Evolutionary conservation across 306 rosid species (phyloP), one percentile per base, ranked within the genome.

Genomic region (Lotus japonicus): DNA sequence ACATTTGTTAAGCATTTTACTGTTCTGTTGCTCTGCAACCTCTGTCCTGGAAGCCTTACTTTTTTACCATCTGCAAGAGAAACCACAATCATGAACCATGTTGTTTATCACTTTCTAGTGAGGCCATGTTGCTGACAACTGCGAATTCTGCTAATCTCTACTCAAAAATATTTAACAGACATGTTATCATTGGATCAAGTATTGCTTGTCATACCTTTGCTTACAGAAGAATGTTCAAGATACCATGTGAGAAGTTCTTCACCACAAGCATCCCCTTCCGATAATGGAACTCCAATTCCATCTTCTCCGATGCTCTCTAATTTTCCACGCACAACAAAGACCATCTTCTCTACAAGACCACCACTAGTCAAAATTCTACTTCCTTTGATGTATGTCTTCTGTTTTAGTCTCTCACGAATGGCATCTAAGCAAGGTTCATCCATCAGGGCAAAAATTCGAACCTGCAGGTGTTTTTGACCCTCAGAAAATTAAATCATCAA

Each of bases 161-260:
- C 43, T 26, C 21, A 41, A 17, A 54, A 73, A 48, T 69, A 23
- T 53, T 61, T 52, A 56, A 16, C 4, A 38, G 14, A 1, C 9
- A 4, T 8, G 8, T 9, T 9, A 21, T 44, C 21, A 13, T 15
- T 61, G 14, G 57, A 55, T 68, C 43, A 21, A 45, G 14, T 55
- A 19, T 68, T 50, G 39, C 2, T 11, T 11, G 15, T 1, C 18
- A 19, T 82, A 90, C 97, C 95, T 86, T 17, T 86, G 83, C 76
- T 84, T 55, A 81, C 83, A 3, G 95, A 86, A 77, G 88, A 87
- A 76, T 86, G 89, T 77, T 89, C 96, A 12, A 91, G 87, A 79
- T 86, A 88, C 92, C 95, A 91, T 48, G 43, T 73, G 35, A 91
- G 45, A 62, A 88, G 92, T 61, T 91, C 97, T 78, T 91, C 95